Base-by-base conservation (phyloP, 768 basidiomycete genomes). In the Boletus barrowsii region DNA sequence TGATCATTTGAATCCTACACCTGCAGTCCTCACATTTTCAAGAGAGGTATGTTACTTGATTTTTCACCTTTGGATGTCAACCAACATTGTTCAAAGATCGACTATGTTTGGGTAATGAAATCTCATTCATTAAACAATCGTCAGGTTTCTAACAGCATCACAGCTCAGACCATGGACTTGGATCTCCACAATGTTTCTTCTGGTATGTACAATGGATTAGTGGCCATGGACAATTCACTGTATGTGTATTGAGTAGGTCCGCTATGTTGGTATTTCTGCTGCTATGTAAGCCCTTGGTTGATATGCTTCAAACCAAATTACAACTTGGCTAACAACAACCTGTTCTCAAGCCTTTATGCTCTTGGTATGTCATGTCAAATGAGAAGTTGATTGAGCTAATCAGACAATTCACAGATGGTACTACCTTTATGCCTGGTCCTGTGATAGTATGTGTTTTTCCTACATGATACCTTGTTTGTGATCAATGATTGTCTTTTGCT, bases 21-120 rank as follows among this genome's bases (percentile, higher is more conserved):
- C n/a, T 33, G 5, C 18, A 57, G 56, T 46, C n/a, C 56, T 57
- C 35, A 54, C 32, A 24, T 45, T 57, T 15, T 20, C 52, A 4
- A 43, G 32, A n/a, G 56, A 57, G 47, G 56, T 49, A 44, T 17
- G 24, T 41, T 10, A 18, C 22, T 13, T 36, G 17, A 5, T 15
- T 29, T 1, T 14, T 8, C 7, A 9, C 3, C 18, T n/a, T 18
- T 13, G 15, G 26, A 26, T 26, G 9, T 26, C 13, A 7, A 6
- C 5, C 30, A 26, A 37, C 7, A 3, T 15, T 43, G 5, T 53
- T 4, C 8, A 6, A 10, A 56, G 57, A 29, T 58, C 36, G 26
- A 57, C 7, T 45, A 49, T 20, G 5, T 59, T 41, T 59, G 58
- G 58, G 57, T 58, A 15, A 40, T 3, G 17, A 26, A 10, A 17